These are phyloP conservation scores for Fraxinus baroniana DNA, from an alignment of 305 asterid species.

Conservation along the genomic window DNA sequence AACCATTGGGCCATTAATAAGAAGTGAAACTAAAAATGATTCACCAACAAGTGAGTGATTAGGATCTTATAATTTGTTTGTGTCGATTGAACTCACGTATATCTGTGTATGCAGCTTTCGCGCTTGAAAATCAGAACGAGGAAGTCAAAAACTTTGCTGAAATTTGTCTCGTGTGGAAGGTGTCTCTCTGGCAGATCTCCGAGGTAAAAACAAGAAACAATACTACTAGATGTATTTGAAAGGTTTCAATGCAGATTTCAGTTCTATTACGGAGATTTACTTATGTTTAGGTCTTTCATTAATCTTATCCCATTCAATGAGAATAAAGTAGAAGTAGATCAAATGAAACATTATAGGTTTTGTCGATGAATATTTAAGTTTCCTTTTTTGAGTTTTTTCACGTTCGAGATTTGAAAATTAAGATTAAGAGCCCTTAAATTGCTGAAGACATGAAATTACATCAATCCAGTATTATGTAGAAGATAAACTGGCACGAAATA, in stretches of 20 bases:
- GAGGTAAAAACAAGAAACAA: slow-evolving; percentile 34
- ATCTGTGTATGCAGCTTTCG: slow-evolving; percentile 56
- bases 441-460: not conserved
- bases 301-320: slow-evolving; percentile 26
- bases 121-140: slow-evolving; percentile 67
- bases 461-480: not conserved
- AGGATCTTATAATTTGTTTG: not conserved
- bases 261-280: slow-evolving; percentile 26
- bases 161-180: slow-evolving; percentile 73
- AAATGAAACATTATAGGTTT: slow-evolving; percentile 32
- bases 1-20: not conserved
- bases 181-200: slow-evolving; percentile 72
- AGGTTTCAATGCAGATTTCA: slow-evolving; percentile 20
- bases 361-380: slow-evolving; percentile 7
- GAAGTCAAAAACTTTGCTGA: slow-evolving; percentile 63
- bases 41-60: not conserved
- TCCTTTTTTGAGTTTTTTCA: not conserved
- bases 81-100: not conserved
- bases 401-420: not conserved
- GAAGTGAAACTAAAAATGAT: not conserved
- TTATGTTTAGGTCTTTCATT: slow-evolving; percentile 36
- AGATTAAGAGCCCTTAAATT: not conserved
- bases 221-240: slow-evolving; percentile 12
- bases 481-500: not conserved
- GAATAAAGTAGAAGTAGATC: slow-evolving; percentile 37